Base-by-base conservation (phyloP, 139 green algal genomes). In the Coelastrella sp. region DNA sequence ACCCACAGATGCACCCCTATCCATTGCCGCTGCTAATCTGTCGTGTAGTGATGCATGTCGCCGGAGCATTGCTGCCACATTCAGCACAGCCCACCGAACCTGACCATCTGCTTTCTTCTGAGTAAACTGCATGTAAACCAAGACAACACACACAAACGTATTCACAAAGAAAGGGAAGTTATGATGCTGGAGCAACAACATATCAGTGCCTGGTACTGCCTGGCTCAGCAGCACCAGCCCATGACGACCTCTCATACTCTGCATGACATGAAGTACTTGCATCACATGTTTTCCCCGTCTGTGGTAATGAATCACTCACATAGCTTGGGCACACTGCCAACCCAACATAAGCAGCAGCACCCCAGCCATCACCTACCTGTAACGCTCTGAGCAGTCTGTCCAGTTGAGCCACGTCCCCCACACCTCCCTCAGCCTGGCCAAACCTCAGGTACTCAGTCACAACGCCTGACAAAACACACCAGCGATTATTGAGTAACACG, bases 41-140 rank as follows among this genome's bases (percentile, higher is more conserved):
- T 92, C 79, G 35, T 98, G 96, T 23, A 91, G 41, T 0, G 45
- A 74, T 1, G 74, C 82, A 79, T 99, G 94, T 34, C 91, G 82
- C n/a, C 94, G 84, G 88, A 99, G 87, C 25, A 99, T 76, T 2
- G 85, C 85, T 0, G 95, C 92, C 4, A 92, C 92, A 76, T 98
- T 99, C 23, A 99, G 87, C 35, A 99, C 95, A 13, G 96, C 92
- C 95, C 96, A 99, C 9, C 97, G 91, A 30, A 99, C 92, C 77
- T 96, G 87, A 11, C 84, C 89, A 83, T 99, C 96, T 1, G 95
- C 94, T 75, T 99, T 99, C 88, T 94, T 96, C 76, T 98, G 95
- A 11, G 86, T 92, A 69, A 97, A 97, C 74, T 91, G 87, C 66
- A 64, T 43, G 17, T n/a, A 75, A 25, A 34, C n/a, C n/a, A n/a